Percentiles rank a stretch among this genome's conserved stretches.
Evolutionary conservation across 352 stramenopile species (phyloP).

Genomic region (Phytophthora rubi): DNA sequence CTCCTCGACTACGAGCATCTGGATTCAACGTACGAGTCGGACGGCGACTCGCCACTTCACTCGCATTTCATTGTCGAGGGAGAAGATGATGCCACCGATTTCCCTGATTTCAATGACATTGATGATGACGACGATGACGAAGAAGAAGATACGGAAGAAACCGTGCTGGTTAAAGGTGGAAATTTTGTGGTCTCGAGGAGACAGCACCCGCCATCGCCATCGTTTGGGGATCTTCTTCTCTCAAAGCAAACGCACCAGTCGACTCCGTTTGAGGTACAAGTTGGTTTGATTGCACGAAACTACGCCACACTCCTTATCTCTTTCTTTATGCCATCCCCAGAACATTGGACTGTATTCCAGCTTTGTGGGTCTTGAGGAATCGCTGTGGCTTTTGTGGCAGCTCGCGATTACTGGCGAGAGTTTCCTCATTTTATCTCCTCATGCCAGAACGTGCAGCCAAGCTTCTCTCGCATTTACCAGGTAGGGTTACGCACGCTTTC

Average conservation of each 20-base stretch:
- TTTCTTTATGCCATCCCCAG: conserved; percentile 30
- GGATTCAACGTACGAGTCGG: conserved; percentile 42
- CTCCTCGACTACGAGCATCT: conserved; percentile 63
- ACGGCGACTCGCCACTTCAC: conserved; percentile 44
- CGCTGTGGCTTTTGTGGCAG: conserved; percentile 87
- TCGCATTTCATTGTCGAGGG: conserved; percentile 67
- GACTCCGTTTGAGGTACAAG: conserved; percentile 66
- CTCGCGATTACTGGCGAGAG: conserved; percentile 86
- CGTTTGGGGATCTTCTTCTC: conserved; percentile 76
- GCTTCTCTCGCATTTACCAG: conserved; percentile 82
- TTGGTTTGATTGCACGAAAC: not conserved
- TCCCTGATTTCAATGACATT: conserved; percentile 37
- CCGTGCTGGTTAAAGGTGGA: conserved; percentile 46
- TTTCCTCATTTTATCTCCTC: conserved; percentile 78
- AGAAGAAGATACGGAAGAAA: conserved; percentile 32
- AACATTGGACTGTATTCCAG: conserved; percentile 86
- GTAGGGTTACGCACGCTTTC: conserved; percentile 27
- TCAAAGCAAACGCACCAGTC: conserved; percentile 53
- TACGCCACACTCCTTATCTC: not conserved
- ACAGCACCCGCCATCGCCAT: conserved; percentile 53
- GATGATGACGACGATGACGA: conserved; percentile 39
- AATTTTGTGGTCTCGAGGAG: conserved; percentile 54
- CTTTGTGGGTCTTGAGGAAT: conserved; percentile 77
- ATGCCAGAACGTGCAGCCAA: conserved; percentile 82
- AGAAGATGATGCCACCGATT: conserved; percentile 46